These are phyloP conservation scores for Ceratobasidium theobromae DNA, from an alignment of 1,284 basidiomycete genomes.

Conservation along the genomic window DNA sequence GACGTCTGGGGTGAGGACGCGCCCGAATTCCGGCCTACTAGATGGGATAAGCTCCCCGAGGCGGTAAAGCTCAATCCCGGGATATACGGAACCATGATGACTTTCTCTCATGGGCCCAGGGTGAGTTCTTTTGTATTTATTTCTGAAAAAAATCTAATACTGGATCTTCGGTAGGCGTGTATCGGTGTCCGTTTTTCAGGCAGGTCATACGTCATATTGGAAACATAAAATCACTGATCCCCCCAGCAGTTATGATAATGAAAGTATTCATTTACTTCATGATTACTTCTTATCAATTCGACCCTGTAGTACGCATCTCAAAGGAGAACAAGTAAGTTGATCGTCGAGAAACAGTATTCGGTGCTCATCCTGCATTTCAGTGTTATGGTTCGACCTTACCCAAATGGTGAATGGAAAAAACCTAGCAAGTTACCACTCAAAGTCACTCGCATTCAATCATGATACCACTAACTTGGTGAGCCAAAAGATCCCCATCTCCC, in stretches of 20 bases:
- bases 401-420: conserved; percentile 57
- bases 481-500: too few relatives aligned
- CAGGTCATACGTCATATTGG: background rate
- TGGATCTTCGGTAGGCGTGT: conserved; percentile 57
- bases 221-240: background rate
- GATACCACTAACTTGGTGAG: background rate
- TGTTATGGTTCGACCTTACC: conserved; percentile 69
- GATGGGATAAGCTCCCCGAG: conserved; percentile 74
- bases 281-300: conserved; percentile 65
- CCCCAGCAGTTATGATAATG: conserved; percentile 45
- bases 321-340: conserved; percentile 68
- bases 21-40: conserved; percentile 74
- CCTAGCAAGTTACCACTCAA: conserved; percentile 69
- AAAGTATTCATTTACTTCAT: conserved; percentile 72
- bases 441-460: conserved; percentile 35
- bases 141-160: background rate
- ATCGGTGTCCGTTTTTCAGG: conserved; percentile 65
- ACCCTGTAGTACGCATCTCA: conserved; percentile 53
- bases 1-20: conserved; percentile 73
- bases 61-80: conserved; percentile 62
- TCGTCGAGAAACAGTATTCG: background rate
- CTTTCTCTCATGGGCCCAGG: conserved; percentile 76
- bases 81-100: conserved; percentile 65
- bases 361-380: conserved; percentile 46
- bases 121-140: conserved; percentile 45